These are phyloP conservation scores for Sporothrix humicola DNA, from an alignment of 2,329 filamentous ascomycete species.

Conservation along the genomic window DNA sequence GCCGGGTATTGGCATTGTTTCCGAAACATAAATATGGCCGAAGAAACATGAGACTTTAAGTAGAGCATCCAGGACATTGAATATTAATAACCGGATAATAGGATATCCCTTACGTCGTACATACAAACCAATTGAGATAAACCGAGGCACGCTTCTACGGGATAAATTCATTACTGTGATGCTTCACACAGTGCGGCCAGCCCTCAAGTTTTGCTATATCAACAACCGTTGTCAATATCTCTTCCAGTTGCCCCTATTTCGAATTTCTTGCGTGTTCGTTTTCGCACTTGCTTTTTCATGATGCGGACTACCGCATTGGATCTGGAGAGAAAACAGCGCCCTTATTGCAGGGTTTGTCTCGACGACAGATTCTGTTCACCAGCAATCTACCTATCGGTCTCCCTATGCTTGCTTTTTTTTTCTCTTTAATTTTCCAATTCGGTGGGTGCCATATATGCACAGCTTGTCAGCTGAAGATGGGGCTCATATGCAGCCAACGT, in stretches of 20 bases:
- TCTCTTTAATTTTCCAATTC: neutral
- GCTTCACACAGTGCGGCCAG: conserved; percentile 2
- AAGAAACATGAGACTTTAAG: neutral
- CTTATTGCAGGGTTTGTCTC: neutral
- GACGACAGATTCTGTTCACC: neutral
- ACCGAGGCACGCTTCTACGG: conserved; percentile 11
- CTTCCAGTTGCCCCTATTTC: conserved; percentile 17
- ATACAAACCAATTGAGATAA: neutral
- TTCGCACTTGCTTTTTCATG: neutral
- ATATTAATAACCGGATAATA: neutral
- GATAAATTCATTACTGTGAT: neutral
- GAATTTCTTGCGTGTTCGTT: neutral
- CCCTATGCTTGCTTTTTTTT: neutral
- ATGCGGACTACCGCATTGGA: neutral
- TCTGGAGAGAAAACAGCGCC: neutral
- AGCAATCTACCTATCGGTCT: neutral
- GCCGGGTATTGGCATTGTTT: conserved; percentile 13
- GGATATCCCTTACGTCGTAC: conserved; percentile 11
- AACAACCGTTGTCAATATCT: conserved; percentile 5
- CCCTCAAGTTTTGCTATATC: neutral
- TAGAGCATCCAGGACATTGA: too few relatives aligned
- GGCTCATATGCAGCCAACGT: neutral
- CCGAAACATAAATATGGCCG: conserved; percentile 3
- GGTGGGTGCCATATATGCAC: conserved; percentile 7
- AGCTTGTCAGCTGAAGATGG: conserved; percentile 10